phyloP scores from a whole-genome alignment of 768 basidiomycete species.

The Termitomyces sp. region DNA sequence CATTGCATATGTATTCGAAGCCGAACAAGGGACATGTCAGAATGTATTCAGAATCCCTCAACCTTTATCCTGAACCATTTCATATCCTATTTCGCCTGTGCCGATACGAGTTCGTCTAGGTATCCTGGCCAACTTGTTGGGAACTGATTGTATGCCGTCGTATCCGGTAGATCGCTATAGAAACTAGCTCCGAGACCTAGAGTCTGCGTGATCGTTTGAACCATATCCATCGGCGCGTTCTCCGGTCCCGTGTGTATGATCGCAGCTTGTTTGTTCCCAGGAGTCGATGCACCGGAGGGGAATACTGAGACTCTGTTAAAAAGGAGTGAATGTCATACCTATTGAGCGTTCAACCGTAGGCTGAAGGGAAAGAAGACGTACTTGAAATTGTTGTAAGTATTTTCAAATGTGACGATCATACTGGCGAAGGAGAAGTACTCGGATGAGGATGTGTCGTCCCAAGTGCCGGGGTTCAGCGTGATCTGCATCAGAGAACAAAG shows the following conservation, averaged over 20 bases:
- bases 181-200: slow-evolving; percentile 24
- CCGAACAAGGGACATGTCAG: neutral
- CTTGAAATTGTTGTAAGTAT: slow-evolving; percentile 23
- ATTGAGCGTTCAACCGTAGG: no score
- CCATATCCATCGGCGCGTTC: slow-evolving; percentile 11
- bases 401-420: slow-evolving; percentile 24
- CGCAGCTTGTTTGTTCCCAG: slow-evolving; percentile 22
- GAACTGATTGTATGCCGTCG: slow-evolving; percentile 8
- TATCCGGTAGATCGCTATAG: slow-evolving; percentile 21
- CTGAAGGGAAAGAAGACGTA: neutral
- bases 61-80: no score
- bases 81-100: neutral
- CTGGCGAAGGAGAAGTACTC: slow-evolving; percentile 6
- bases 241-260: slow-evolving; percentile 26
- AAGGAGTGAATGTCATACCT: no score
- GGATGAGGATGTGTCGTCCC: neutral
- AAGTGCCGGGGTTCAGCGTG: neutral
- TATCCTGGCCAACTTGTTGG: slow-evolving; percentile 6
- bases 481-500: neutral
- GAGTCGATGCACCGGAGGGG: slow-evolving; percentile 13
- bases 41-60: neutral
- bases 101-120: slow-evolving; percentile 3
- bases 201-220: slow-evolving; percentile 13
- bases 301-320: slow-evolving; percentile 17
- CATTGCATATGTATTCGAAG: neutral